Percentiles rank a stretch among this genome's conserved stretches.
Conservation (phyloP, 1,284 basidiomycete genomes). For the Cutaneotrichosporon arboriforme region DNA sequence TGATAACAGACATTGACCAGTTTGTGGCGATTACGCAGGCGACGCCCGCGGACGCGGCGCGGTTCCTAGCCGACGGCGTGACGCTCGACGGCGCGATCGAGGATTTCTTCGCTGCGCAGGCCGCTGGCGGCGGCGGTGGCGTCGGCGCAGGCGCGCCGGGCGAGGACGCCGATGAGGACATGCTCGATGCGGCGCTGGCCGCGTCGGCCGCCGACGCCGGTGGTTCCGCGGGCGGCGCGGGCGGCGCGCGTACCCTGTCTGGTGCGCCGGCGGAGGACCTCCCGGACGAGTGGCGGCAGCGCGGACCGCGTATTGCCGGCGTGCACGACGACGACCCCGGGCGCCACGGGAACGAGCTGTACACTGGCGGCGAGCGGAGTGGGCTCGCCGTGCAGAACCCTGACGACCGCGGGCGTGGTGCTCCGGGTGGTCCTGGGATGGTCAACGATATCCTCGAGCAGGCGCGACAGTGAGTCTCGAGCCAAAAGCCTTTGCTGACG, state of each 20-base stretch:
- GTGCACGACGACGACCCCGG: constrained; percentile 15
- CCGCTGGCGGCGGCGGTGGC: constrained; percentile 12
- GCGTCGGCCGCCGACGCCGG: constrained; percentile 3
- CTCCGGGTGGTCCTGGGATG: constrained; percentile 37
- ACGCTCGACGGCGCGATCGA: constrained; percentile 46
- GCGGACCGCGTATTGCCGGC: not conserved
- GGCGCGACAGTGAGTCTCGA: constrained; percentile 65
- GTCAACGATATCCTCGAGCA: constrained; percentile 76
- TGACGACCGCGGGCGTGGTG: constrained; percentile 43
- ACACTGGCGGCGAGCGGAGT: constrained; percentile 79
- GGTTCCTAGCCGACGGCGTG: constrained; percentile 39
- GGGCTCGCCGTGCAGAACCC: constrained; percentile 89
- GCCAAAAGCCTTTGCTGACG: constrained; percentile 24
- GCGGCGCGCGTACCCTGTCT: constrained; percentile 28
- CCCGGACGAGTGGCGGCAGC: constrained; percentile 34
- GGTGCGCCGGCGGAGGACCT: constrained; percentile 29
- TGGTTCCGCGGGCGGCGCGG: not conserved
- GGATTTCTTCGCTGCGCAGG: constrained; percentile 42
- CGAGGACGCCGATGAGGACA: constrained; percentile 25
- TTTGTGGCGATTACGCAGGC: constrained; percentile 46
- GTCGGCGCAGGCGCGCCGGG: constrained; percentile 10
- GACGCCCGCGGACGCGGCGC: constrained; percentile 32
- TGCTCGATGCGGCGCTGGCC: constrained; percentile 19
- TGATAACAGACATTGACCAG: constrained; percentile 37
- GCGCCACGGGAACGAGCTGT: constrained; percentile 50